phyloP scores from a whole-genome alignment of 2,329 filamentous ascomycete genomes.

The Didymella exigua region DNA sequence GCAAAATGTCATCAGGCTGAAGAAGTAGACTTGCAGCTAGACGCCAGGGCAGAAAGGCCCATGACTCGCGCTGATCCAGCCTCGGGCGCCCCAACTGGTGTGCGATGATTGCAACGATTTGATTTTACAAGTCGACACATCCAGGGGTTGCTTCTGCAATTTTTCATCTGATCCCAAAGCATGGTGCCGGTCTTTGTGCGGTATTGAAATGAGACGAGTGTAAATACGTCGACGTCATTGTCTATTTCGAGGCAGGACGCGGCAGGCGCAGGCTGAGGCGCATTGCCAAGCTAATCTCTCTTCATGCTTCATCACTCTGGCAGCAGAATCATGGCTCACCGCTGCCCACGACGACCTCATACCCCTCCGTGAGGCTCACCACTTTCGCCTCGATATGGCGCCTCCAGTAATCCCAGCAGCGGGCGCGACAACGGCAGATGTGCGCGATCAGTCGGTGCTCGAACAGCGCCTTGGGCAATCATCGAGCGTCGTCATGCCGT shows the following conservation, averaged over 20 bases:
- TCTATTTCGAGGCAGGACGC: neutral
- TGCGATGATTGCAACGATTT: no score
- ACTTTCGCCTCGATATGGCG: constrained; percentile 21
- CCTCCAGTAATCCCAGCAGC: constrained; percentile 19
- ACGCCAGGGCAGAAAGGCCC: neutral
- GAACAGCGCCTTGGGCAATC: constrained; percentile 58
- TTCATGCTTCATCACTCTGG: neutral
- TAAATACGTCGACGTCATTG: constrained; percentile 6
- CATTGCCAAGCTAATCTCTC: constrained; percentile 6
- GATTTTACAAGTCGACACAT: no score
- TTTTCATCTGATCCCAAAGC: no score
- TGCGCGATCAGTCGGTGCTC: constrained; percentile 27
- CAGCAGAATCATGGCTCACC: neutral
- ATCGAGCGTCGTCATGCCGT: constrained; percentile 70
- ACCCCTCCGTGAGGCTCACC: constrained; percentile 1
- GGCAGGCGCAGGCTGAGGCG: neutral
- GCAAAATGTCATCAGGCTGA: no score
- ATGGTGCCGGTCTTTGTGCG: neutral
- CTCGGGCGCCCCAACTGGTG: neutral
- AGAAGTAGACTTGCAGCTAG: no score
- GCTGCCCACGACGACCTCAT: neutral
- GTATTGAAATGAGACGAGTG: neutral
- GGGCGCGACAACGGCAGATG: constrained; percentile 31
- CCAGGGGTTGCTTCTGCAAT: no score
- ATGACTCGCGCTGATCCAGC: neutral